A percentile compares a stretch with the other conserved stretches of the same genome.
Evolutionary conservation across 2,329 filamentous ascomycete species (phyloP).

Genomic region (Epicoccum nigrum): DNA sequence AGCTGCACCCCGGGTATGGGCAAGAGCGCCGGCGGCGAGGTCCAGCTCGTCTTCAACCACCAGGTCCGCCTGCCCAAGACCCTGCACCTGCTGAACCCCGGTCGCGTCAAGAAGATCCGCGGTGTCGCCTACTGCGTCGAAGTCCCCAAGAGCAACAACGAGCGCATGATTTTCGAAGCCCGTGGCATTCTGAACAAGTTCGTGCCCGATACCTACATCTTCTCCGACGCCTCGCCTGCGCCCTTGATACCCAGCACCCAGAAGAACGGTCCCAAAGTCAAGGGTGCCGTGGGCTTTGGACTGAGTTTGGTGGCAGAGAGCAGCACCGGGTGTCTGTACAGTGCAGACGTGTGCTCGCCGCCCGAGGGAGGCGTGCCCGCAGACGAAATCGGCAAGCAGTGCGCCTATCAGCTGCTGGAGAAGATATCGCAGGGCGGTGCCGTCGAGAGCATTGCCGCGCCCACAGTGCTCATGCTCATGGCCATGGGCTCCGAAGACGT

Average conservation of each 20-base stretch:
- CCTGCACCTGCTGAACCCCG: slow-evolving; percentile 82
- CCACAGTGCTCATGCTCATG: slow-evolving; percentile 86
- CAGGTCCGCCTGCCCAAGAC: slow-evolving; percentile 95
- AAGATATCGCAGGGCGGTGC: slow-evolving; percentile 82
- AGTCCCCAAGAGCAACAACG: slow-evolving; percentile 90
- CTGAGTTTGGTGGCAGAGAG: slow-evolving; percentile 90
- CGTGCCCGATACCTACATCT: slow-evolving; percentile 88
- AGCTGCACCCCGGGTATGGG: slow-evolving; percentile 73
- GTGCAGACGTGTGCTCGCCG: slow-evolving; percentile 78
- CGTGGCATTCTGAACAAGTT: slow-evolving; percentile 83
- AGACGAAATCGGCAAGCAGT: slow-evolving; percentile 87
- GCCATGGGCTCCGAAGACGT: slow-evolving; percentile 98
- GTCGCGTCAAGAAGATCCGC: slow-evolving; percentile 83
- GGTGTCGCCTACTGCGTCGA: slow-evolving; percentile 95
- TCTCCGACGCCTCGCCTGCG: slow-evolving; percentile 68
- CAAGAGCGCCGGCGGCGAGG: slow-evolving; percentile 82
- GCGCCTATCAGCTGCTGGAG: slow-evolving; percentile 88
- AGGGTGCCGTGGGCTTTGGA: slow-evolving; percentile 87
- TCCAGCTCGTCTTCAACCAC: slow-evolving; percentile 92
- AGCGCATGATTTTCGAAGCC: slow-evolving; percentile 90
- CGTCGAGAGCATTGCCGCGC: slow-evolving; percentile 72
- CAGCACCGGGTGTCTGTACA: slow-evolving; percentile 84
- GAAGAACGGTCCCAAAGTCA: slow-evolving; percentile 62
- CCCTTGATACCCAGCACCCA: slow-evolving; percentile 71
- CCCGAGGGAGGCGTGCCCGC: slow-evolving; percentile 81